Percentiles rank a stretch among this genome's conserved stretches.
Evolutionary conservation across 176 grass and related monocot species (phyloP).

Genomic region (Eremochloa ophiuroides): DNA sequence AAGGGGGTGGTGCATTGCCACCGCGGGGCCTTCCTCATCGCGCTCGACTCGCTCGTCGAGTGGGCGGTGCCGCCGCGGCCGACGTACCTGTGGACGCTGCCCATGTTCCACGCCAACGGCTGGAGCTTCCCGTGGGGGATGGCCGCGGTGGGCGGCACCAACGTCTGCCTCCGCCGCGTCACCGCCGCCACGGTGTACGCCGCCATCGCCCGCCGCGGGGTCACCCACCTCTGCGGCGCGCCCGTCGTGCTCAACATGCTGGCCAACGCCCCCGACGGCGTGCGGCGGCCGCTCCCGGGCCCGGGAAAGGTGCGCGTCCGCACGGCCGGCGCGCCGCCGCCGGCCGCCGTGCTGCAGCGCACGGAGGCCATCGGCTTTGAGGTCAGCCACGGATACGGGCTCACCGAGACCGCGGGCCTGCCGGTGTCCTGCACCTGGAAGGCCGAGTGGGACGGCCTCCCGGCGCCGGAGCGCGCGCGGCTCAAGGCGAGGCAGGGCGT

Average conservation of each 20-base stretch:
- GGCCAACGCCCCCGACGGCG: conserved; percentile 52
- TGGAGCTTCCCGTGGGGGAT: conserved; percentile 91
- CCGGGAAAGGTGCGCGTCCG: conserved; percentile 46
- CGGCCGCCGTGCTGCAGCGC: conserved; percentile 54
- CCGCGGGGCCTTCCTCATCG: conserved; percentile 54
- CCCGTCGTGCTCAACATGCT: conserved; percentile 95
- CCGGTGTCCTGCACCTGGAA: conserved; percentile 80
- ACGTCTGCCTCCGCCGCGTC: conserved; percentile 74
- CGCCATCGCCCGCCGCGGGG: conserved; percentile 28
- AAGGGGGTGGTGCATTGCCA: conserved; percentile 94
- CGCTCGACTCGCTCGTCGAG: conserved; percentile 46
- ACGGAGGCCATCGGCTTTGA: conserved; percentile 66
- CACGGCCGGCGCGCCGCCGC: conserved; percentile 64
- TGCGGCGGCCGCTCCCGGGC: conserved; percentile 34
- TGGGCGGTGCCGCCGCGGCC: conserved; percentile 55
- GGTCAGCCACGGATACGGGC: conserved; percentile 74
- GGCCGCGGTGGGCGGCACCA: conserved; percentile 70
- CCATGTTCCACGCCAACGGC: conserved; percentile 93
- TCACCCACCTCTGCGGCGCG: conserved; percentile 81
- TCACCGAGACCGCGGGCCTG: conserved; percentile 57
- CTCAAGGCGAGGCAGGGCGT: conserved; percentile 78
- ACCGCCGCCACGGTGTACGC: conserved; percentile 42
- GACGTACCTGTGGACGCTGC: conserved; percentile 81
- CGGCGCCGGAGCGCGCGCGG: conserved; percentile 55
- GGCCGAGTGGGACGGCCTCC: conserved; percentile 53